A percentile compares a stretch with the other conserved stretches of the same genome.
Evolutionary conservation across 2,329 filamentous ascomycete genomes (phyloP).

Genomic region (Stenocarpella maydis): DNA sequence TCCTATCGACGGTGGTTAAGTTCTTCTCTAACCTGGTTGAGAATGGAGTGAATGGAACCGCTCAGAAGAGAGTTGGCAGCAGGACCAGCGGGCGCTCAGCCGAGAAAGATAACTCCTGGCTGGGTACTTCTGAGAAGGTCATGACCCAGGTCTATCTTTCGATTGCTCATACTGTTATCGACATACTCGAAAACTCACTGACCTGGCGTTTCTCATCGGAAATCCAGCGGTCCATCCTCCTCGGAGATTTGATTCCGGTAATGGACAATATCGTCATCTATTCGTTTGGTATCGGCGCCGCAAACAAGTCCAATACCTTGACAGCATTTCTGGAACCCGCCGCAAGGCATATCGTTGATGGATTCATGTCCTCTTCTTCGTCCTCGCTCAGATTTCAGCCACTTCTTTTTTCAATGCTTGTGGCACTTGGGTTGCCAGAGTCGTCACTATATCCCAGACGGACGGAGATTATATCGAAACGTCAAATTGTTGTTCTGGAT

Average conservation of each 20-base stretch:
- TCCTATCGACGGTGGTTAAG: constrained; percentile 76
- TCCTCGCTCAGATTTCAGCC: constrained; percentile 80
- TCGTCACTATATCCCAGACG: constrained; percentile 69
- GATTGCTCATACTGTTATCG: constrained; percentile 78
- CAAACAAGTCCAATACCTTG: constrained; percentile 40
- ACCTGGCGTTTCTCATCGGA: constrained; percentile 83
- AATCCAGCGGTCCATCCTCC: constrained; percentile 73
- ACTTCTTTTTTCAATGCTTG: constrained; percentile 74
- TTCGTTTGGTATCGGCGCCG: constrained; percentile 74
- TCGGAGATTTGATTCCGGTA: constrained; percentile 71
- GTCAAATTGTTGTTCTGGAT: constrained; percentile 69
- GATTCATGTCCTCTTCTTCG: constrained; percentile 75
- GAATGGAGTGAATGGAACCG: constrained; percentile 74
- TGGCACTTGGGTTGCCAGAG: constrained; percentile 65
- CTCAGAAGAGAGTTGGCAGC: constrained; percentile 68
- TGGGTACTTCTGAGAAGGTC: constrained; percentile 80
- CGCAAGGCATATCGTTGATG: constrained; percentile 78
- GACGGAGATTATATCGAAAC: constrained; percentile 63
- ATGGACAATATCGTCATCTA: constrained; percentile 77
- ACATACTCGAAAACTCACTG: constrained; percentile 84
- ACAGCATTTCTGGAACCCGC: constrained; percentile 74
- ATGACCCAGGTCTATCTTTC: constrained; percentile 75
- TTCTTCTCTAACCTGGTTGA: constrained; percentile 80
- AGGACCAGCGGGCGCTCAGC: constrained; percentile 58
- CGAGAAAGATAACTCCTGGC: constrained; percentile 62